Base-by-base conservation (phyloP, 192 early-diverging fungal species). In the Coemansia nantahalensis region DNA sequence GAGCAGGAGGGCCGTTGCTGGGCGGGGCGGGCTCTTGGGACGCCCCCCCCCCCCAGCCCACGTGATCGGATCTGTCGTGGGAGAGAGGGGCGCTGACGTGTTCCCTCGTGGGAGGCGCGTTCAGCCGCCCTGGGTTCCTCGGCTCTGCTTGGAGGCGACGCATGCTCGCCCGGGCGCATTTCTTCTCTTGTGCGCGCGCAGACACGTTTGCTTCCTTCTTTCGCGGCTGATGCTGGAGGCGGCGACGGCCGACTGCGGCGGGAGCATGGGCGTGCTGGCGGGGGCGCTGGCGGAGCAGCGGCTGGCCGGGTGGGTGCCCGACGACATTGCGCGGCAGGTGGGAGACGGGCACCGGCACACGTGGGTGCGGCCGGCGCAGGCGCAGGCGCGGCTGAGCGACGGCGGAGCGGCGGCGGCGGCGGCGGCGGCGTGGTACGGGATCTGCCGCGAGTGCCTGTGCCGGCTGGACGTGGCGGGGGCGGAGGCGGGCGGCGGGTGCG, bases 361-460 rank as follows among this genome's bases (percentile, higher is more conserved):
- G 6, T 76, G 72, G 72, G 65, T 67, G 2, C 21, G 33, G 24
- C 41, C 30, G 7, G 13, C 21, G 17, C 23, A 23, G 18, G 21
- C 54, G 28, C 26, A 39, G 12, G 36, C 13, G 21, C 32, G 28
- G n/a, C 19, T 32, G 4, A 15, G 38, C 43, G 38, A 30, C 49
- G 34, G 26, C 16, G 22, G 8, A 18, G 16, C 12, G 16, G 16
- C n/a, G 36, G 28, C 15, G n/a, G n/a, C n/a, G n/a, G n/a, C n/a
- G n/a, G n/a, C n/a, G n/a, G n/a, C n/a, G n/a, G n/a, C 12, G 8
- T 76, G 65, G 65, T 44, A 53, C 6, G 65, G 48, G 2, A 34
- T 21, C 0, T 76, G 72, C 38, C 44, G 55, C 19, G 65, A 57
- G 13, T 76, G 72, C 16, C 51, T 76, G 1, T 56, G 61, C 34